Evolutionary conservation across 805 yeast genomes (phyloP).

Genomic region (Candida ovalis): DNA sequence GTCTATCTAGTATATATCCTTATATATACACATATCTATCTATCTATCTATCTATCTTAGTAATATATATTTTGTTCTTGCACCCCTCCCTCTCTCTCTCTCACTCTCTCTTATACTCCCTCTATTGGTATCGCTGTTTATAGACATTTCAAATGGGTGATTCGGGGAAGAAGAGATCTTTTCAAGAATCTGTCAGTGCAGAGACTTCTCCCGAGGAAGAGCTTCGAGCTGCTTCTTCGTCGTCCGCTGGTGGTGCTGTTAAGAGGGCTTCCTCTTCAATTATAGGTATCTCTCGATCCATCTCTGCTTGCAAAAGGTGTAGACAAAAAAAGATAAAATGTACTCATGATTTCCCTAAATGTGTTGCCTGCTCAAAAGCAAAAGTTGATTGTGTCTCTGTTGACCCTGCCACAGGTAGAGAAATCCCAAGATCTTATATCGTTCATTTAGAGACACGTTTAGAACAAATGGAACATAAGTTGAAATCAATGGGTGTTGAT

Average conservation of each 20-base stretch:
- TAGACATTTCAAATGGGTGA: conserved; percentile 1
- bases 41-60: too few species aligned
- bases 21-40: too few species aligned
- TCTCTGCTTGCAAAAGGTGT: conserved; percentile 85
- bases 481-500: conserved; percentile 38
- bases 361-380: conserved; percentile 59
- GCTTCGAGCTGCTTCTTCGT: neutral
- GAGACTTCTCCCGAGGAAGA: conserved; percentile 2
- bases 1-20: too few species aligned
- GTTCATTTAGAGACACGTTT: conserved; percentile 67
- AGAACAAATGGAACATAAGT: conserved; percentile 47
- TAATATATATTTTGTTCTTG: too few species aligned
- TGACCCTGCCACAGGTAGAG: conserved; percentile 86
- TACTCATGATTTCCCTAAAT: conserved; percentile 64
- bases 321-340: conserved; percentile 63
- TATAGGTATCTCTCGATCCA: conserved; percentile 53
- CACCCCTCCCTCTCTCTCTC: neutral
- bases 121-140: neutral
- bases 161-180: conserved; percentile 4
- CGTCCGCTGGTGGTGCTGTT: neutral
- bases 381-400: conserved; percentile 74
- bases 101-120: neutral
- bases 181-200: neutral
- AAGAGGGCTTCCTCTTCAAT: conserved; percentile 17
- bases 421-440: conserved; percentile 77